These are phyloP conservation scores for Phytopythium oedochilum DNA, from an alignment of 352 stramenopile species.

Conservation along the genomic window DNA sequence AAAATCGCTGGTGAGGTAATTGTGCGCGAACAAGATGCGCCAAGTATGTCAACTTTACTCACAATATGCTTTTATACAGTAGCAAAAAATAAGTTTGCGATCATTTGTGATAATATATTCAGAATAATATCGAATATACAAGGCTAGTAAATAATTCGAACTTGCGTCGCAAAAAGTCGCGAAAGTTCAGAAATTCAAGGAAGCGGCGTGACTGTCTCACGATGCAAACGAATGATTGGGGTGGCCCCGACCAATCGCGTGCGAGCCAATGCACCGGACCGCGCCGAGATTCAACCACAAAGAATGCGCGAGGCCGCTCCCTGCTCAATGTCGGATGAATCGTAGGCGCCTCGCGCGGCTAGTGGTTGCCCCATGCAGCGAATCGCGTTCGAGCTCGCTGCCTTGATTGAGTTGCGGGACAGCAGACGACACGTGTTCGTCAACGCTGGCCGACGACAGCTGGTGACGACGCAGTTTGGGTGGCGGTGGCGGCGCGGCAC, in stretches of 20 bases:
- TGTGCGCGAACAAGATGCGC: neutral
- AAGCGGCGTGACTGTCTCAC: neutral
- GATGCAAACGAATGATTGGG: constrained; percentile 5
- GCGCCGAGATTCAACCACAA: constrained; percentile 1
- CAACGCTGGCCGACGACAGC: neutral
- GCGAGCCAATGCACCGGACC: constrained; percentile 1
- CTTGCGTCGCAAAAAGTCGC: neutral
- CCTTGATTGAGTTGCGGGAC: neutral
- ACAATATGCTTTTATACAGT: too few relatives aligned
- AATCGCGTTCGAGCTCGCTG: neutral
- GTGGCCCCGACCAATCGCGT: neutral
- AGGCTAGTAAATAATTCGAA: neutral
- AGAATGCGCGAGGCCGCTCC: neutral
- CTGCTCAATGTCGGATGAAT: neutral
- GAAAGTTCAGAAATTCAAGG: neutral
- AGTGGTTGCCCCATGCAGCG: too few relatives aligned
- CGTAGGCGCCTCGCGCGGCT: too few relatives aligned
- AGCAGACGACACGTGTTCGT: neutral
- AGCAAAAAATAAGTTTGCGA: too few relatives aligned
- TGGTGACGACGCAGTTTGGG: too few relatives aligned
- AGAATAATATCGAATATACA: neutral
- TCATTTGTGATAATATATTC: neutral
- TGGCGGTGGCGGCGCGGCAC: neutral
- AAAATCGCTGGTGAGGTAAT: too few relatives aligned
- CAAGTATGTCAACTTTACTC: neutral